Evolutionary conservation across 1,284 basidiomycete species (phyloP).

Genomic region (Malassezia cuniculi): DNA sequence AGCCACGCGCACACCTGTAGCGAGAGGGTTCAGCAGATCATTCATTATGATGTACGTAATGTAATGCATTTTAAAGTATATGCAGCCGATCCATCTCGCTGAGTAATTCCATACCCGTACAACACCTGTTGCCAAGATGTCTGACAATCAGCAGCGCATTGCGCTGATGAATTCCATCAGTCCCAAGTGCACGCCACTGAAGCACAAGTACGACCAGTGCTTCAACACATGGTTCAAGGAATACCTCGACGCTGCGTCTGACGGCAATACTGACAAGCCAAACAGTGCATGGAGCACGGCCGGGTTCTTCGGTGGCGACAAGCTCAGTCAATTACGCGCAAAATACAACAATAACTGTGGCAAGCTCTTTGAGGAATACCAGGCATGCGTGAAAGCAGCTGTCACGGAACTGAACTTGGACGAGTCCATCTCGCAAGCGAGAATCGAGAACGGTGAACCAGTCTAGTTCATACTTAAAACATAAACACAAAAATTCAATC

Average conservation of each 20-base stretch:
- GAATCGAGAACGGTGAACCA: too few relatives aligned
- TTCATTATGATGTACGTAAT: too few relatives aligned
- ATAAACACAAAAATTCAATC: conserved; percentile 61
- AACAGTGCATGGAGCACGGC: neutral
- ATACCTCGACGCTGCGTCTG: conserved; percentile 52
- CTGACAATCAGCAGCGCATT: too few relatives aligned
- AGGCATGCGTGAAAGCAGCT: conserved; percentile 61
- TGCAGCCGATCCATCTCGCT: too few relatives aligned
- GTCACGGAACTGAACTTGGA: neutral
- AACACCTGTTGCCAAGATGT: too few relatives aligned
- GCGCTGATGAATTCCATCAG: conserved; percentile 51
- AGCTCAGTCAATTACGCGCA: conserved; percentile 6
- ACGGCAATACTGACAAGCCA: conserved; percentile 48
- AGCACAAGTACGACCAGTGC: conserved; percentile 77
- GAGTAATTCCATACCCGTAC: too few relatives aligned
- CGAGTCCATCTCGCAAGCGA: too few relatives aligned
- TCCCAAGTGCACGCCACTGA: conserved; percentile 71
- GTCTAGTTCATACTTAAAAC: conserved; percentile 1
- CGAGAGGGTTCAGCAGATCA: too few relatives aligned
- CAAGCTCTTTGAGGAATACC: conserved; percentile 63
- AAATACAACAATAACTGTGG: conserved; percentile 67
- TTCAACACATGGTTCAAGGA: conserved; percentile 95
- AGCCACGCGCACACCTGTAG: too few relatives aligned
- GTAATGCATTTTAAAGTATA: too few relatives aligned
- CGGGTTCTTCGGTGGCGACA: conserved; percentile 4